phyloP scores from a whole-genome alignment of 352 stramenopile genomes.

The Phytophthora constricta region DNA sequence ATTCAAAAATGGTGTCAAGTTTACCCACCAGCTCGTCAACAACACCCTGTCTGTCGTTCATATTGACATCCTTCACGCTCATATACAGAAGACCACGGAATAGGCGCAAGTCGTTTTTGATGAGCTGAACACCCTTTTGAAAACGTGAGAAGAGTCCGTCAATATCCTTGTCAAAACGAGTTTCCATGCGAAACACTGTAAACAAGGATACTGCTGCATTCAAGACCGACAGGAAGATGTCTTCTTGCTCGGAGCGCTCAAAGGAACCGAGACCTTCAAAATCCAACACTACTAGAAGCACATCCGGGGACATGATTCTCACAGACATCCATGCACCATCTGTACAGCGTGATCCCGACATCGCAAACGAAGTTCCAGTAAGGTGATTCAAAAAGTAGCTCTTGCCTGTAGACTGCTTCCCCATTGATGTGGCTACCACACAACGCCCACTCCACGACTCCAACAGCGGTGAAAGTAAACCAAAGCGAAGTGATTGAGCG shows the following conservation, averaged over 20 bases:
- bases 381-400: constrained; percentile 83
- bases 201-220: constrained; percentile 70
- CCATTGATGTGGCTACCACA: constrained; percentile 44
- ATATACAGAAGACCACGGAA: constrained; percentile 69
- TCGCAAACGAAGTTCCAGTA: constrained; percentile 69
- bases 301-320: constrained; percentile 27
- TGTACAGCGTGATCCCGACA: constrained; percentile 41
- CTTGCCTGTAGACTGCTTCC: constrained; percentile 76
- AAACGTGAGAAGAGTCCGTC: constrained; percentile 68
- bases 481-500: constrained; percentile 48
- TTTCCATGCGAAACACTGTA: constrained; percentile 78
- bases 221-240: constrained; percentile 76
- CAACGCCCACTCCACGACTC: constrained; percentile 39
- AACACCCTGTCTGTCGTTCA: constrained; percentile 57
- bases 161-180: constrained; percentile 79
- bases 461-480: constrained; percentile 36
- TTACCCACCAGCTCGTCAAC: constrained; percentile 61
- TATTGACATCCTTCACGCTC: constrained; percentile 76
- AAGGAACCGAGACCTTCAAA: constrained; percentile 82
- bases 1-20: constrained; percentile 43
- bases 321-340: constrained; percentile 52
- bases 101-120: constrained; percentile 60
- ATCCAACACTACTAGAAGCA: constrained; percentile 73
- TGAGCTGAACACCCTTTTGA: constrained; percentile 64
- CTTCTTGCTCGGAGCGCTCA: constrained; percentile 75